Conservation (phyloP, 345 rosid species). For the Salix viminalis region DNA sequence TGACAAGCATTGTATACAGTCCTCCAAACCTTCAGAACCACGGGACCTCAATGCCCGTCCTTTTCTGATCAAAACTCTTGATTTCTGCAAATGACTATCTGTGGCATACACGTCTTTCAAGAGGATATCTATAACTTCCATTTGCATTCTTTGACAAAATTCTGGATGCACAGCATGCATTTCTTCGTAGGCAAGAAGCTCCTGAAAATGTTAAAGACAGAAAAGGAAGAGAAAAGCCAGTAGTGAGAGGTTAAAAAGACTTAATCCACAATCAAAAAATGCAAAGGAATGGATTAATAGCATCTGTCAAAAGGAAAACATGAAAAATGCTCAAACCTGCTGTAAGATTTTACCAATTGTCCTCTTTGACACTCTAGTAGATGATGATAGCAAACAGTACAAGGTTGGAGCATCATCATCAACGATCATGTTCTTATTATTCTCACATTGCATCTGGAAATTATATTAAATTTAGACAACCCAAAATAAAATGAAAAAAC, state of each 20-base stretch:
- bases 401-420: constrained; percentile 43
- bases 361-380: constrained; percentile 36
- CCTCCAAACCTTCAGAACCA: constrained; percentile 47
- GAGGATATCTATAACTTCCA: constrained; percentile 48
- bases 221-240: neutral
- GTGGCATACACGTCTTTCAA: constrained; percentile 45
- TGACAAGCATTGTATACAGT: constrained; percentile 61
- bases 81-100: constrained; percentile 39
- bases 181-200: constrained; percentile 67
- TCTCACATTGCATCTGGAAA: constrained; percentile 56
- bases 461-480: constrained; percentile 26
- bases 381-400: constrained; percentile 48
- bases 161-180: constrained; percentile 42
- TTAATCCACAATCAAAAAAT: neutral
- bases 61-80: constrained; percentile 58
- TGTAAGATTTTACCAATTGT: constrained; percentile 55
- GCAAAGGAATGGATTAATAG: constrained; percentile 1
- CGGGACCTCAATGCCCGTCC: constrained; percentile 48
- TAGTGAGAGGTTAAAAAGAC: neutral
- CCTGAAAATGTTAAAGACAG: constrained; percentile 37
- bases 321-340: constrained; percentile 53
- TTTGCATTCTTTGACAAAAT: constrained; percentile 51
- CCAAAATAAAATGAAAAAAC: constrained; percentile 19
- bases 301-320: constrained; percentile 1
- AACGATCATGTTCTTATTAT: constrained; percentile 28